These are phyloP conservation scores for Kalmusia sp. DNA, from an alignment of 2,329 filamentous ascomycete genomes.

Conservation along the genomic window DNA sequence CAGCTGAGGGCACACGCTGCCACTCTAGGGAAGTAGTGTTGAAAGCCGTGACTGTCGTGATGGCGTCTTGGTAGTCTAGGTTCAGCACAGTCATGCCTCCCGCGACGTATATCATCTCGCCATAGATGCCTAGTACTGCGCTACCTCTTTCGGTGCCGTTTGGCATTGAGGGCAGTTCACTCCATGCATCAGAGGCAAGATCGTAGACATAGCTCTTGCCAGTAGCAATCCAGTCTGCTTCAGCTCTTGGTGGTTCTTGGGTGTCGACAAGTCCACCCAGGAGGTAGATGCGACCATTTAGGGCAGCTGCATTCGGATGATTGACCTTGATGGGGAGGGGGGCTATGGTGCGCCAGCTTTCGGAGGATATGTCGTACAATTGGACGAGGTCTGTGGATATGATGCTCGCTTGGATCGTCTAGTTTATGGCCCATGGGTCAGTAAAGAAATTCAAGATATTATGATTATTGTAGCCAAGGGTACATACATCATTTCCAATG, in stretches of 20 bases:
- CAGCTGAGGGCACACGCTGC: not conserved
- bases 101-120: conserved; percentile 13
- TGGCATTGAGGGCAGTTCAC: conserved; percentile 6
- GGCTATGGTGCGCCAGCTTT: conserved; percentile 13
- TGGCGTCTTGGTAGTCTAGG: not conserved
- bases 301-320: conserved; percentile 16
- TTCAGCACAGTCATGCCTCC: conserved; percentile 11
- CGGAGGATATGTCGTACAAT: conserved; percentile 9
- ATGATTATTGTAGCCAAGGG: not conserved
- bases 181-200: conserved; percentile 5
- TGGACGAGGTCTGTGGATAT: conserved; percentile 1
- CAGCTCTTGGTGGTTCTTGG: not conserved
- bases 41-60: conserved; percentile 2
- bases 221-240: conserved; percentile 2
- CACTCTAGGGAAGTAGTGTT: conserved; percentile 1
- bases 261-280: conserved; percentile 13
- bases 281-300: conserved; percentile 15
- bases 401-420: not conserved
- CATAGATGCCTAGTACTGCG: conserved; percentile 9
- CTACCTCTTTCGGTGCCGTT: conserved; percentile 9
- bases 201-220: conserved; percentile 13
- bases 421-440: not conserved
- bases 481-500: not conserved
- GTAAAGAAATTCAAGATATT: too few species aligned
- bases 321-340: conserved; percentile 14